These are phyloP conservation scores for Globisporangium rhizosaccharum DNA, from an alignment of 352 stramenopile genomes.

Conservation along the genomic window DNA sequence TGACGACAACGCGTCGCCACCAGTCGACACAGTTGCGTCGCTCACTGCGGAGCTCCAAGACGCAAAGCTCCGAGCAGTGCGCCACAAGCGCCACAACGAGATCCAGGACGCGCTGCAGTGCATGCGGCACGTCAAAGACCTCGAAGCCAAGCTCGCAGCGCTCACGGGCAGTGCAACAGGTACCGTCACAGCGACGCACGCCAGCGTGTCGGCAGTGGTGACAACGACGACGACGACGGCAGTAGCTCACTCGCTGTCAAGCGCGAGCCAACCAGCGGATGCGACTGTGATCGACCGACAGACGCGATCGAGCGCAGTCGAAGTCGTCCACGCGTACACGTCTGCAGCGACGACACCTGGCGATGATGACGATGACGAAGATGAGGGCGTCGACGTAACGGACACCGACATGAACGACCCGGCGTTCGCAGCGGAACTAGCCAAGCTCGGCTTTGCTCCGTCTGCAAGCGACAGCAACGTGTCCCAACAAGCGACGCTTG, in stretches of 20 bases:
- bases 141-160: constrained; percentile 30
- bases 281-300: not conserved
- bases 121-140: constrained; percentile 55
- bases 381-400: constrained; percentile 43
- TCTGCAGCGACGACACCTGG: constrained; percentile 1
- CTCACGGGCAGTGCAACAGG: not conserved
- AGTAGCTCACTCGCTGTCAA: not conserved
- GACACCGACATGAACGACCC: constrained; percentile 58
- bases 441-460: constrained; percentile 27
- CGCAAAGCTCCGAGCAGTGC: constrained; percentile 39
- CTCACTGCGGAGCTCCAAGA: constrained; percentile 42
- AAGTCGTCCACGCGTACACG: constrained; percentile 12
- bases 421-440: constrained; percentile 37
- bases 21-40: constrained; percentile 16
- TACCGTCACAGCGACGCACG: not conserved
- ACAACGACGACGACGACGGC: not conserved
- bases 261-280: too few relatives aligned
- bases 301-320: not conserved
- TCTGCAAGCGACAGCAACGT: constrained; percentile 3
- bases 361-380: constrained; percentile 14
- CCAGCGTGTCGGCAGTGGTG: not conserved
- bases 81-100: constrained; percentile 48
- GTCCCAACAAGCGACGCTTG: too few relatives aligned
- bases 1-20: not conserved
- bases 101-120: constrained; percentile 49